Evolutionary conservation across 306 rosid species (phyloP).

Genomic region (Vicia faba): DNA sequence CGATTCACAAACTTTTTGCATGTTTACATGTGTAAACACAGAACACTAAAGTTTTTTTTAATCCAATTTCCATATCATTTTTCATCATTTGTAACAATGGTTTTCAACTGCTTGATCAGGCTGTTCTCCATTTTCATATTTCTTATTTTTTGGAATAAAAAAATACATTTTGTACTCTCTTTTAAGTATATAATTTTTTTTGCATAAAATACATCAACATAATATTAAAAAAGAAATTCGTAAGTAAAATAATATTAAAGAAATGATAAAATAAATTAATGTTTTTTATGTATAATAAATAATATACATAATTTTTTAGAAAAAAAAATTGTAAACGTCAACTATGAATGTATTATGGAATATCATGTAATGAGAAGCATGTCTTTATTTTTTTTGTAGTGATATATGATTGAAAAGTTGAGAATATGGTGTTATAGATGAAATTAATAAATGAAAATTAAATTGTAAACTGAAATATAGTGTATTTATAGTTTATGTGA

Average conservation of each 20-base stretch:
- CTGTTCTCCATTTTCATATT: not conserved
- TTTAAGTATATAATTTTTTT: not conserved
- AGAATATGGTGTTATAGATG: too few species aligned
- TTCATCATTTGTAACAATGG: not conserved
- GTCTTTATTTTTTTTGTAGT: too few species aligned
- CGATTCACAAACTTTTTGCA: not conserved
- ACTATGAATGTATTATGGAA: too few species aligned
- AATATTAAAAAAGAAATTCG: not conserved
- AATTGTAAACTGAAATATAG: too few species aligned
- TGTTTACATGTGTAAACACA: not conserved
- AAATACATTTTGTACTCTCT: not conserved
- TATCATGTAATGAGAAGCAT: too few species aligned
- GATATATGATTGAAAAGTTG: not conserved
- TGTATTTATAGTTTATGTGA: too few species aligned
- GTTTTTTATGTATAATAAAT: not conserved
- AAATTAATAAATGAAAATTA: not conserved
- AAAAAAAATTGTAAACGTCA: too few species aligned
- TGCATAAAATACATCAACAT: not conserved
- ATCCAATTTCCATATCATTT: not conserved
- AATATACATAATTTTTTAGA: too few species aligned
- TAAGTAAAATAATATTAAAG: too few species aligned
- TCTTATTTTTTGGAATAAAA: not conserved
- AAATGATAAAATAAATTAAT: too few species aligned
- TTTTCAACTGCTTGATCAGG: not conserved
- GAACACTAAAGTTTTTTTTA: not conserved